A percentile compares a stretch with the other conserved stretches of the same genome.
These are phyloP conservation scores for Aspergillus fumigatiaffinis DNA, from an alignment of 2,329 filamentous ascomycete species.

Conservation along the genomic window DNA sequence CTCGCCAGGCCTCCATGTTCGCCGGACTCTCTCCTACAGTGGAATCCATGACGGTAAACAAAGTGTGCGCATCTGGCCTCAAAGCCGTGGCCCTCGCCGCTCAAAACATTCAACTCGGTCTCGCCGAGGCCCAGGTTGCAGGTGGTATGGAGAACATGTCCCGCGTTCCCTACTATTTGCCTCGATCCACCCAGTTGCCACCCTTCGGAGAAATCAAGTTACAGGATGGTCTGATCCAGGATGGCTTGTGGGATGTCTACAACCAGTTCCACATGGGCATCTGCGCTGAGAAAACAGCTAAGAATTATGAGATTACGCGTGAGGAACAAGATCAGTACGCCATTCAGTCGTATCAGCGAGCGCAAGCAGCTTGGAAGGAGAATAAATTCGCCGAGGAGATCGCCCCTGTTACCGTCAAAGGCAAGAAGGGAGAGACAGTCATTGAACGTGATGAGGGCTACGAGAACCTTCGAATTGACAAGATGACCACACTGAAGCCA, in stretches of 20 bases:
- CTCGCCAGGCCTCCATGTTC: conserved; percentile 84
- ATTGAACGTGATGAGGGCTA: conserved; percentile 86
- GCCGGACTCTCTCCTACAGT: conserved; percentile 76
- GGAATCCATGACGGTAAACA: conserved; percentile 93
- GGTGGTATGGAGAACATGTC: conserved; percentile 99
- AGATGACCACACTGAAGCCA: conserved; percentile 80
- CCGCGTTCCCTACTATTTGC: conserved; percentile 83
- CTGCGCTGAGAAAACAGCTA: conserved; percentile 91
- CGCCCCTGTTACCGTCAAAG: conserved; percentile 77
- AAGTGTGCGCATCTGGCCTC: conserved; percentile 92
- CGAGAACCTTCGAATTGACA: conserved; percentile 79
- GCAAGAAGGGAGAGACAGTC: conserved; percentile 75
- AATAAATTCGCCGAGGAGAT: conserved; percentile 87
- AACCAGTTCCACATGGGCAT: conserved; percentile 98
- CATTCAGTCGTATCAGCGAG: conserved; percentile 81
- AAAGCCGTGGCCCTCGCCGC: conserved; percentile 89
- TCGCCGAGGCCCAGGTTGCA: conserved; percentile 82
- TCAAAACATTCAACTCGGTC: conserved; percentile 88
- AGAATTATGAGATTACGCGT: conserved; percentile 74
- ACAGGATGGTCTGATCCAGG: conserved; percentile 89
- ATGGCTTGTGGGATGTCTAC: conserved; percentile 94
- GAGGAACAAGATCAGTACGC: conserved; percentile 90
- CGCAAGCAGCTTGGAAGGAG: conserved; percentile 82
- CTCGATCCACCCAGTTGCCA: conserved; percentile 74
- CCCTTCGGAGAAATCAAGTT: conserved; percentile 83